Base-by-base conservation (phyloP, 2,329 filamentous ascomycete genomes). In the Neopestalotiopsis sp. region DNA sequence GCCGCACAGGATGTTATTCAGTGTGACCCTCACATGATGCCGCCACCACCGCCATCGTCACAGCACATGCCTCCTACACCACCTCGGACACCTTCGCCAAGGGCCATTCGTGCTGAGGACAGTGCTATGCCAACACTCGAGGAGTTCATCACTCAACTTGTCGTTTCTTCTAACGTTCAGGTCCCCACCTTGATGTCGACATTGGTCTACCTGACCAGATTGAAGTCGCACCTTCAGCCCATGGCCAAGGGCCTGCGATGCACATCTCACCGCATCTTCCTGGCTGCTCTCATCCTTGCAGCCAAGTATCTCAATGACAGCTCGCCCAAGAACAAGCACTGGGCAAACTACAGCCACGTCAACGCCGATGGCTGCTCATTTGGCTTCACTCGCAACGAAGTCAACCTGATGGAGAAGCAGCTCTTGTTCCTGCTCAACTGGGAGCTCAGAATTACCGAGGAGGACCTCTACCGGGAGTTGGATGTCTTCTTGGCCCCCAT, bases 381-480 rank as follows among this genome's bases (percentile, higher is more conserved):
- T 77, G 93, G 94, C 75, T 98, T 99, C 86, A 95, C 91, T 76
- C 88, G 95, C 74, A 96, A 94, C 45, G 96, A 99, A 84, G 96
- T 99, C 76, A 99, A 99, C 85, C 88, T 98, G 71, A 99, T 99
- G 96, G 96, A 99, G 88, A 97, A 97, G 88, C 96, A 99, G 83
- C 88, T 99, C 38, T 91, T 99, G 66, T 96, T 94, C 85, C 89
- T 99, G 58, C 87, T 99, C 60, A 93, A 98, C 79, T 99, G 95
- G 94, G 94, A 99, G 74, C 89, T 97, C 70, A 89, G 93, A 74
- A 94, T 99, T 77, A 91, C 87, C 57, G 90, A 94, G 77, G 87
- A 95, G 68, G 94, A 98, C 76, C 90, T 99, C 58, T 94, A 97
- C 84, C 86, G 86, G 73, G 93, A 97, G 80, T 87, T 98, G 56